Conservation (phyloP, 176 grass and related monocot species). For the Ampelocalamus luodianensis region DNA sequence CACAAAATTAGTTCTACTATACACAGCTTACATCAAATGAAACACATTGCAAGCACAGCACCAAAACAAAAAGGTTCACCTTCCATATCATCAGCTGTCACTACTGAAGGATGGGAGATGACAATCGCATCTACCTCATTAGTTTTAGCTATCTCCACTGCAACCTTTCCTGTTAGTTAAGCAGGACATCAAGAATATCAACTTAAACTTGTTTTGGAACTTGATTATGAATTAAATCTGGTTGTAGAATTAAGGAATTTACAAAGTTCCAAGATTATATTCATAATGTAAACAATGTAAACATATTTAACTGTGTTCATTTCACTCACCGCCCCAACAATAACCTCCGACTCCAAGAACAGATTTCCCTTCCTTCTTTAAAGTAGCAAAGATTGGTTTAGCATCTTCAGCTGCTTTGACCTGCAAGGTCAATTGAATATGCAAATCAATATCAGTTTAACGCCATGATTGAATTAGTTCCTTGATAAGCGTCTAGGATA, state of each 20-base stretch:
- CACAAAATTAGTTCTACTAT: neutral
- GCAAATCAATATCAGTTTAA: neutral
- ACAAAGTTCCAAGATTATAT: neutral
- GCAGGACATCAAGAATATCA: neutral
- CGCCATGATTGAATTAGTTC: neutral
- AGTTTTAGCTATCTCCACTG: neutral
- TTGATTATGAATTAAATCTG: neutral
- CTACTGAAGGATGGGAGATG: neutral
- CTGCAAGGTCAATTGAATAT: neutral
- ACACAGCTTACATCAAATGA: neutral
- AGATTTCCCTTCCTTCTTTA: constrained; percentile 1
- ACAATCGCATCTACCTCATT: neutral
- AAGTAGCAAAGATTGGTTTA: constrained; percentile 17
- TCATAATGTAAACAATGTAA: neutral
- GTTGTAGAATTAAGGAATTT: neutral
- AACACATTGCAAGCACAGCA: neutral
- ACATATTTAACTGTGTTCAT: neutral
- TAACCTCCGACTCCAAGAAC: constrained; percentile 30
- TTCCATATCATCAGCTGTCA: constrained; percentile 20
- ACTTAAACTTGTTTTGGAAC: neutral
- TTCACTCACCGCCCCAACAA: constrained; percentile 38
- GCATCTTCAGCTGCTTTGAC: constrained; percentile 28
- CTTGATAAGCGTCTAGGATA: neutral
- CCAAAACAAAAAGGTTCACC: neutral
- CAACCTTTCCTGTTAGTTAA: constrained; percentile 13